Evolutionary conservation across 2,329 filamentous ascomycete genomes (phyloP).

Genomic region (Sporothrix dimorphospora): DNA sequence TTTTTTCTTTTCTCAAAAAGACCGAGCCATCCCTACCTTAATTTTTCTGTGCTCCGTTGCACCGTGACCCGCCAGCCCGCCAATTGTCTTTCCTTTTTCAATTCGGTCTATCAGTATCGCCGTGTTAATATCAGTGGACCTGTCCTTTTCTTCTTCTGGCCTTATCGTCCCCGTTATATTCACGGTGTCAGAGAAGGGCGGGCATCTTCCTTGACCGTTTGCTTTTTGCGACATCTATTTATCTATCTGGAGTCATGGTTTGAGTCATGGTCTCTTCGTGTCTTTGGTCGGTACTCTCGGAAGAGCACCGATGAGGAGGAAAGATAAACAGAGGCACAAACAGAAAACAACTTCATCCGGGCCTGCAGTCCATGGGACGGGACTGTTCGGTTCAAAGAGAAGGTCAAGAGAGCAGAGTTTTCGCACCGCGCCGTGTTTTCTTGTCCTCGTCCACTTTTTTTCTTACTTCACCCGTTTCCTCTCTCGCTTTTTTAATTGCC

Average conservation of each 20-base stretch:
- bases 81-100: neutral
- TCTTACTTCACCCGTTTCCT: neutral
- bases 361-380: conserved; percentile 16
- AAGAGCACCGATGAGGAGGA: neutral
- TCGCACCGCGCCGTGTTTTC: neutral
- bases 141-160: neutral
- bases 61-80: neutral
- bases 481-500: conserved; percentile 8
- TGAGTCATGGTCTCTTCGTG: neutral
- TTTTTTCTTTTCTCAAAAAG: neutral
- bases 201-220: neutral
- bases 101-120: neutral
- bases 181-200: neutral
- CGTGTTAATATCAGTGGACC: neutral
- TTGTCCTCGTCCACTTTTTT: neutral
- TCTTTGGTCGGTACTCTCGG: neutral
- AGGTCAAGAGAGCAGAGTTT: neutral
- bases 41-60: neutral
- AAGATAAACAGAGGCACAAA: neutral
- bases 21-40: conserved; percentile 2
- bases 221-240: neutral
- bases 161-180: neutral
- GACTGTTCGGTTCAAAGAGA: neutral
- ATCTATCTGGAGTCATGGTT: neutral
- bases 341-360: neutral